phyloP scores from a whole-genome alignment of 2,329 filamentous ascomycete genomes.

The Ophiostoma pallidulum region DNA sequence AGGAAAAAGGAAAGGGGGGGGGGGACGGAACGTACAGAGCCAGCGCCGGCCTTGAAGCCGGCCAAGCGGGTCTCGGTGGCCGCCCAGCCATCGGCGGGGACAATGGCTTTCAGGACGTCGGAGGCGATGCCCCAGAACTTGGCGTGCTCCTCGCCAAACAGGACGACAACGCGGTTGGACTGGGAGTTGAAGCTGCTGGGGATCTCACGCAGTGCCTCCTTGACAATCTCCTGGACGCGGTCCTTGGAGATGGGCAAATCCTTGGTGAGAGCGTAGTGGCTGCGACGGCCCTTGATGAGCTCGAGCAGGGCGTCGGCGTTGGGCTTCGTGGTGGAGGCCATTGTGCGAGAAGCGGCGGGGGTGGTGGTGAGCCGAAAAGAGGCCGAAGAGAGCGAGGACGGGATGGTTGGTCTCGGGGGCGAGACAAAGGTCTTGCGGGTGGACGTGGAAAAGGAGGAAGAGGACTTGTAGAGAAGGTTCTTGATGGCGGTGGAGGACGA shows the following conservation, averaged over 20 bases:
- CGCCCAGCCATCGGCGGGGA: slow-evolving; percentile 55
- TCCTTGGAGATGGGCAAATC: slow-evolving; percentile 47
- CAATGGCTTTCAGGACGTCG: slow-evolving; percentile 56
- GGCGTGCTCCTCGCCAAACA: slow-evolving; percentile 75
- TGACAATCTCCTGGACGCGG: slow-evolving; percentile 56
- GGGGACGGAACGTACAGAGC: slow-evolving; percentile 50
- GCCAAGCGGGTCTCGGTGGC: slow-evolving; percentile 34
- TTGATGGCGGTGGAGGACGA: neutral
- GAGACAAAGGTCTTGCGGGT: slow-evolving; percentile 8
- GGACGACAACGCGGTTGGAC: slow-evolving; percentile 65
- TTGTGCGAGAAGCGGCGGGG: slow-evolving; percentile 12
- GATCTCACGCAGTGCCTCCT: slow-evolving; percentile 54
- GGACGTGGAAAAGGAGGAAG: neutral
- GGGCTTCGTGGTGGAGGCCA: slow-evolving; percentile 32
- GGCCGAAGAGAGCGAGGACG: no score
- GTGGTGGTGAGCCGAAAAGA: no score
- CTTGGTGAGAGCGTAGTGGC: slow-evolving; percentile 59
- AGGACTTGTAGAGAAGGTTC: slow-evolving; percentile 1
- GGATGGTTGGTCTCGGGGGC: no score
- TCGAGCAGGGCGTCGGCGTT: slow-evolving; percentile 48
- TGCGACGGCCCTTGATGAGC: slow-evolving; percentile 58
- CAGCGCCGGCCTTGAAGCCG: slow-evolving; percentile 62
- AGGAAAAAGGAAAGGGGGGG: slow-evolving; percentile 1
- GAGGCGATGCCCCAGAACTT: slow-evolving; percentile 72
- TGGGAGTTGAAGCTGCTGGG: slow-evolving; percentile 88